phyloP scores from a whole-genome alignment of 1,139 yeast genomes.

The Saccharomyces pastorianus region DNA sequence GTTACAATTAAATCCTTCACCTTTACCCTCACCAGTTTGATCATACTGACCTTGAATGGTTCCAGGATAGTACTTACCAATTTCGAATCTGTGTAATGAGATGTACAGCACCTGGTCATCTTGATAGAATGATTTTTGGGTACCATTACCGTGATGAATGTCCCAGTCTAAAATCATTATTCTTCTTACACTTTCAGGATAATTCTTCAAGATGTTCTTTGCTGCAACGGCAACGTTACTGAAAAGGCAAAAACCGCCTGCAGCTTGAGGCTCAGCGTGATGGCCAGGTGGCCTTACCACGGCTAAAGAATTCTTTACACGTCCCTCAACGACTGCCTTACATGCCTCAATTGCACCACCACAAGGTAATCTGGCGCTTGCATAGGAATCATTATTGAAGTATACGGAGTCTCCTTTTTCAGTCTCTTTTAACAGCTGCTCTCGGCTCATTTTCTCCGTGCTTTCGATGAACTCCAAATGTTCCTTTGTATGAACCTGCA shows the following conservation, averaged over 20 bases:
- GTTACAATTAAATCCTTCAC: slow-evolving; percentile 80
- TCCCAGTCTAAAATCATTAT: slow-evolving; percentile 94
- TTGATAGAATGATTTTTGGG: slow-evolving; percentile 82
- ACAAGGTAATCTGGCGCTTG: slow-evolving; percentile 85
- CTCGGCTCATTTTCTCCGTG: slow-evolving; percentile 73
- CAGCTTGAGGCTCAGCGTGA: slow-evolving; percentile 95
- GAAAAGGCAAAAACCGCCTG: slow-evolving; percentile 95
- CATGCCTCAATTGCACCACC: slow-evolving; percentile 98
- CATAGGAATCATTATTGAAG: slow-evolving; percentile 81
- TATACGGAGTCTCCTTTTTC: slow-evolving; percentile 93
- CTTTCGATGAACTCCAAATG: slow-evolving; percentile 71
- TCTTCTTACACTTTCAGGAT: slow-evolving; percentile 80
- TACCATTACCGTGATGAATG: slow-evolving; percentile 97
- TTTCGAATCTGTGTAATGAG: slow-evolving; percentile 86
- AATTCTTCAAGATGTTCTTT: slow-evolving; percentile 66
- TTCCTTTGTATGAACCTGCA: slow-evolving; percentile 75
- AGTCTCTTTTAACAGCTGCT: slow-evolving; percentile 70
- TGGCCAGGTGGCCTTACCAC: slow-evolving; percentile 99
- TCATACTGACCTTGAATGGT: slow-evolving; percentile 73
- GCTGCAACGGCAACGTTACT: slow-evolving; percentile 98
- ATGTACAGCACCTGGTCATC: slow-evolving; percentile 88
- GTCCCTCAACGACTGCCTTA: slow-evolving; percentile 87
- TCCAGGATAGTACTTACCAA: slow-evolving; percentile 91
- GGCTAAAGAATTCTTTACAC: slow-evolving; percentile 85
- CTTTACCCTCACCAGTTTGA: slow-evolving; percentile 76